These are phyloP conservation scores for Saposhnikovia divaricata DNA, from an alignment of 129 eudicot genomes.

Conservation along the genomic window DNA sequence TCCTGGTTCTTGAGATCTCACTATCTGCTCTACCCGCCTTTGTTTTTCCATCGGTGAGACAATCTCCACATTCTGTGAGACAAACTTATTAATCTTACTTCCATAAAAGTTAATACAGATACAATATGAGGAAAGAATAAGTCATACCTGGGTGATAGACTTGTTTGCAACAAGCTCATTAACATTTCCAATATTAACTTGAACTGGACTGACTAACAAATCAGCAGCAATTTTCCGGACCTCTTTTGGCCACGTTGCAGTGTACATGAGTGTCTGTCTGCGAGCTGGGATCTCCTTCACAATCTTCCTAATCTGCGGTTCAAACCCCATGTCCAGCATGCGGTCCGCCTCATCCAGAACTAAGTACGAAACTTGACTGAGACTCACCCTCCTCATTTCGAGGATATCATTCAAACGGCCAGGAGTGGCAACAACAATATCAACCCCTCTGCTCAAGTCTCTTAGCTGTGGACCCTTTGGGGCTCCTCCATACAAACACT, in stretches of 20 bases:
- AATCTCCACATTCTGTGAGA: conserved; percentile 69
- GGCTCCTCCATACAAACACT: conserved; percentile 99
- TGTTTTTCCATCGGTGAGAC: conserved; percentile 61
- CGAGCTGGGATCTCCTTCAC: conserved; percentile 71
- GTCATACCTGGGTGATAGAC: conserved; percentile 76
- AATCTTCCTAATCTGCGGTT: conserved; percentile 94
- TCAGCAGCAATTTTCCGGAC: conserved; percentile 98
- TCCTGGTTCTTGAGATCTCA: conserved; percentile 92
- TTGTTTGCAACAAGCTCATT: conserved; percentile 96
- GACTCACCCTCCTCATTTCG: conserved; percentile 80
- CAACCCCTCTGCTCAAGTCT: conserved; percentile 68
- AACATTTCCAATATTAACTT: conserved; percentile 90
- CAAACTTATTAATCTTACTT: not conserved
- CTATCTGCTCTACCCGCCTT: conserved; percentile 70
- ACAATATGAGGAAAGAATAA: not conserved
- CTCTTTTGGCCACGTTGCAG: conserved; percentile 99
- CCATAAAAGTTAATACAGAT: not conserved
- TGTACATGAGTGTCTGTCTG: conserved; percentile 95
- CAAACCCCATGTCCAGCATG: conserved; percentile 99
- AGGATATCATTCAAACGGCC: conserved; percentile 94
- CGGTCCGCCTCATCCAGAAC: conserved; percentile 99
- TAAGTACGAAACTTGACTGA: conserved; percentile 82
- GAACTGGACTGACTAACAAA: conserved; percentile 69
- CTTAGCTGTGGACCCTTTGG: conserved; percentile 93
- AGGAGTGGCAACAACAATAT: conserved; percentile 96